A percentile compares a stretch with the other conserved stretches of the same genome.
phyloP scores from a whole-genome alignment of 495 filamentous ascomycete genomes.

The Pyrenopolyporus hunteri region DNA sequence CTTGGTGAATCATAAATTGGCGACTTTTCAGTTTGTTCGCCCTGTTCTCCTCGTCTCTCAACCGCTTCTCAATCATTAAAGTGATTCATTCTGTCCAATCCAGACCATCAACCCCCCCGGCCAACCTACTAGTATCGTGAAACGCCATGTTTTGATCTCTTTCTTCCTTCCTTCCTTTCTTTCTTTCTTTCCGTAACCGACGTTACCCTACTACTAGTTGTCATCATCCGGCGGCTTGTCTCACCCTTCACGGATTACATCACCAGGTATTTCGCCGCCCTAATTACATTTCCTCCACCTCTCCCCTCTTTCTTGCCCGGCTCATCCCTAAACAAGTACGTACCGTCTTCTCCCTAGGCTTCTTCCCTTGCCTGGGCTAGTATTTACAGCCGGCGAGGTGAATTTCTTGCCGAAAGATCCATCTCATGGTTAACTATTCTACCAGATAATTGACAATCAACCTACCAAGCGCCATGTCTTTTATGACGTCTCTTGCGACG shows the following conservation, averaged over 20 bases:
- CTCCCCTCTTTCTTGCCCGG: neutral
- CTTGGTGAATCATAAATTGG: neutral
- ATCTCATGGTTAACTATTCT: neutral
- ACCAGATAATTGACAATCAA: neutral
- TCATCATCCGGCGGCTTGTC: constrained; percentile 17
- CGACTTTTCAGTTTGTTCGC: neutral
- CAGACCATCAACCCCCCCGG: neutral
- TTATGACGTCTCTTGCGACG: constrained; percentile 1
- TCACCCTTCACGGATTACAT: constrained; percentile 9
- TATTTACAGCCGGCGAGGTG: too few relatives aligned
- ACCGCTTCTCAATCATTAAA: neutral
- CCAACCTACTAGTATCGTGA: constrained; percentile 22
- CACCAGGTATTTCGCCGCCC: constrained; percentile 16
- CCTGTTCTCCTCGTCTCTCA: neutral
- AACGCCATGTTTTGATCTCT: neutral
- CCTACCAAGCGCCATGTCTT: constrained; percentile 21
- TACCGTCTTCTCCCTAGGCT: too few relatives aligned
- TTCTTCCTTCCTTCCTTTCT: neutral
- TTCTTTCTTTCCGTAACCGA: constrained; percentile 9
- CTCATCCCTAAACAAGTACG: too few relatives aligned
- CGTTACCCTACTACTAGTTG: constrained; percentile 6
- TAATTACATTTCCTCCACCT: neutral
- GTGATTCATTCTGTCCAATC: neutral
- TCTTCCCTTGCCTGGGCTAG: too few relatives aligned
- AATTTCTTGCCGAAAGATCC: neutral